Base-by-base conservation (phyloP, 2,329 filamentous ascomycete genomes). In the Aspergillus sojae region DNA sequence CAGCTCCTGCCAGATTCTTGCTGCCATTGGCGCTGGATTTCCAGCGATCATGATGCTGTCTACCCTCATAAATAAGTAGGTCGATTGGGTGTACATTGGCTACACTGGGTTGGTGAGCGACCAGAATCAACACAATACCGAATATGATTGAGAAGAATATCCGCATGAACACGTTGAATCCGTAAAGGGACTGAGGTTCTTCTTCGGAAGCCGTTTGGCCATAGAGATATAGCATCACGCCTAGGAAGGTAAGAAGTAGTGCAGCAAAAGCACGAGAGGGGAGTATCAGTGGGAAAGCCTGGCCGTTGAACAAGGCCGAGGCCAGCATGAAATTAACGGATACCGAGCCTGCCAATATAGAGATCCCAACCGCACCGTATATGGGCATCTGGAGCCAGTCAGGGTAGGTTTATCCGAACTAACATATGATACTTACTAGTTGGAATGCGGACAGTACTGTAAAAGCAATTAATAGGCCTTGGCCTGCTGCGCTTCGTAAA, bases 41-140 rank as follows among this genome's bases (percentile, higher is more conserved):
- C 75, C 85, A 88, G 5, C 72, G 68, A n/a, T 83, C 74, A 66
- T 87, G 84, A 52, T 80, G 77, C 2, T 75, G 64, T 56, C 79
- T 77, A 19, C 82, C 85, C 21, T 83, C 75, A 53, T 83, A 80
- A 32, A 88, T 84, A 21, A 88, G 77, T 41, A 80, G 70, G 58
- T 86, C 82, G 57, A 88, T 86, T 0, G 86, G 85, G 70, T 88
- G 86, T 43, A 79, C 78, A 21, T 76, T 74, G 21, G 79, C 71
- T 28, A 76, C 67, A 21, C 76, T 75, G 26, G 76, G 78, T 59
- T 81, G 80, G 34, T 78, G 75, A 32, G 79, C 73, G 56, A 75
- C 78, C 7, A 83, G 72, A 41, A 75, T 71, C 4, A 81, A 65
- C 63, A 79, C 78, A 66, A 83, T 60, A n/a, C 78, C 71, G 52